Conservation (phyloP, 441 rosid genomes). For the Pelargonium cotyledonis region DNA sequence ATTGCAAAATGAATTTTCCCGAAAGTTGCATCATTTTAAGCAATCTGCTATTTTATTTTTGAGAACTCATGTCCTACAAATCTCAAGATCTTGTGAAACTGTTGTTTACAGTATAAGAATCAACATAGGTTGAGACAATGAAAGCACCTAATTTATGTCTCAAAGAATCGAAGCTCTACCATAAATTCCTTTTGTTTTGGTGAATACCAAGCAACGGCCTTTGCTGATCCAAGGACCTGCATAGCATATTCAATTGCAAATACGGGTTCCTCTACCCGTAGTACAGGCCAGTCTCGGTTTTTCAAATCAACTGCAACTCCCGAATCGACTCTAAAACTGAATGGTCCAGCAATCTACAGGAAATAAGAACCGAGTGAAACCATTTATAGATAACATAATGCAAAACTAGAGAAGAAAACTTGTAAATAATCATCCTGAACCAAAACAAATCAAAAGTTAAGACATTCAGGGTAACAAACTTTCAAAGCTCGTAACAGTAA, state of each 20-base stretch:
- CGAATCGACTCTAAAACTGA: constrained; percentile 79
- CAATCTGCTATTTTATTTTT: too few species aligned
- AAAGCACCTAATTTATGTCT: constrained; percentile 34
- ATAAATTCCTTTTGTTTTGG: constrained; percentile 72
- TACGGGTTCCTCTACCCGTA: constrained; percentile 46
- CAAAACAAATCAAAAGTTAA: too few species aligned
- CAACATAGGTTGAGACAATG: too few species aligned
- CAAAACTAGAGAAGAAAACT: background rate
- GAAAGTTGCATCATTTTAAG: too few species aligned
- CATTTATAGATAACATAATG: background rate
- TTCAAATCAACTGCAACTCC: constrained; percentile 49
- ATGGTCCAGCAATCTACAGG: constrained; percentile 84
- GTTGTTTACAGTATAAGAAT: background rate
- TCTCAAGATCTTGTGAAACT: background rate
- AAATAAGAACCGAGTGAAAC: constrained; percentile 5
- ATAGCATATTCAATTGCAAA: constrained; percentile 81
- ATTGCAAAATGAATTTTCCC: too few species aligned
- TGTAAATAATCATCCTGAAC: too few species aligned
- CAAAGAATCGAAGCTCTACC: constrained; percentile 85
- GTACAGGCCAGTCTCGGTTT: constrained; percentile 36
- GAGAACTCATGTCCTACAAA: too few species aligned
- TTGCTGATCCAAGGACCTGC: constrained; percentile 85
- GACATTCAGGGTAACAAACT: too few species aligned
- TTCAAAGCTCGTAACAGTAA: too few species aligned
- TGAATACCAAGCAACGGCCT: constrained; percentile 89